These are phyloP conservation scores for Thalia dealbata DNA, from an alignment of 176 grass and related monocot genomes.

Conservation along the genomic window DNA sequence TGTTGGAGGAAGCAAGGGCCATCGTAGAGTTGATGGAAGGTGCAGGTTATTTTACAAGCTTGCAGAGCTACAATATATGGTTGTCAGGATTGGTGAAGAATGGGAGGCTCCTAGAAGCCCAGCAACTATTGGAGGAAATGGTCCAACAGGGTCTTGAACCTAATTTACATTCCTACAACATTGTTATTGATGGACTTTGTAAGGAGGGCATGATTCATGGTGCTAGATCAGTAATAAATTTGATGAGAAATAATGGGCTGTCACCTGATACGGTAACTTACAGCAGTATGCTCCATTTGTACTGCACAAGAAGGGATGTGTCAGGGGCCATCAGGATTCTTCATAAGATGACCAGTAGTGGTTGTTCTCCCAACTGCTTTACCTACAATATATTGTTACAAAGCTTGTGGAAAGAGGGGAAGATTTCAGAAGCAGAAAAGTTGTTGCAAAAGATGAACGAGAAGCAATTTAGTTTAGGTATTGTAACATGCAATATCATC, in stretches of 20 bases:
- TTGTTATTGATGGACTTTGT: constrained; percentile 75
- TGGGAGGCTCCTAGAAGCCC: constrained; percentile 46
- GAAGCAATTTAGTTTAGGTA: constrained; percentile 60
- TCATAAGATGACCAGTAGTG: constrained; percentile 55
- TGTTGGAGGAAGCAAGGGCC: constrained; percentile 66
- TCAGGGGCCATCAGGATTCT: constrained; percentile 58
- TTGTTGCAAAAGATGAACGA: constrained; percentile 68
- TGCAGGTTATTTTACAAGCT: constrained; percentile 52
- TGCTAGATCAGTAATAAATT: constrained; percentile 57
- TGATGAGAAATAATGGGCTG: constrained; percentile 49
- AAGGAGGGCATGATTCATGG: constrained; percentile 67
- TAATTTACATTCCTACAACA: constrained; percentile 74
- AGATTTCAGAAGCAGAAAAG: constrained; percentile 47
- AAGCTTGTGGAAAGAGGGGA: constrained; percentile 79
- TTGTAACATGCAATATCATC: constrained; percentile 78
- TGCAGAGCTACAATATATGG: constrained; percentile 81
- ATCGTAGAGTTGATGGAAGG: constrained; percentile 70
- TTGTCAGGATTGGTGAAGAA: constrained; percentile 67
- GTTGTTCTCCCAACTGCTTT: constrained; percentile 52
- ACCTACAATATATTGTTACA: constrained; percentile 79
- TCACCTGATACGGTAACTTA: constrained; percentile 81
- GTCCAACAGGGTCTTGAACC: constrained; percentile 49
- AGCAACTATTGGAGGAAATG: constrained; percentile 64
- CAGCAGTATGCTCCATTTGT: constrained; percentile 67
- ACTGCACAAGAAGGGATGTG: constrained; percentile 56